Evolutionary conservation across 2,329 filamentous ascomycete genomes (phyloP).

Genomic region (Exserohilum rostratum): DNA sequence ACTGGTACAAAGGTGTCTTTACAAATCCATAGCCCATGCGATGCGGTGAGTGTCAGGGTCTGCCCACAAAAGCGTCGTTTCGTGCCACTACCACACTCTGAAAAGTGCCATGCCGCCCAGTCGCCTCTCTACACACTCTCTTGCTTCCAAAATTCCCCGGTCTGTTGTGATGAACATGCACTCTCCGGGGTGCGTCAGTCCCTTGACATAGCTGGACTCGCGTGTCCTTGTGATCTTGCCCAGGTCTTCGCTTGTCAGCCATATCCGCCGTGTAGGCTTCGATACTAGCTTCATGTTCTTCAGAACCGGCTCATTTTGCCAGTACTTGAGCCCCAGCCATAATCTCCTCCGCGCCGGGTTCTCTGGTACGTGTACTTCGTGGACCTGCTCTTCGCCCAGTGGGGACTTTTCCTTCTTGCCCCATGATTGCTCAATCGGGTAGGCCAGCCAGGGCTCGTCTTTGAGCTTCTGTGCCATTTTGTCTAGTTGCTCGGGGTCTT

Average conservation of each 20-base stretch:
- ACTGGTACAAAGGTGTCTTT: conserved; percentile 10
- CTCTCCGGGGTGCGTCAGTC: conserved; percentile 78
- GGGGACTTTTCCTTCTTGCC: conserved; percentile 10
- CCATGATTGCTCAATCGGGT: conserved; percentile 18
- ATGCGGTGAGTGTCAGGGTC: background rate
- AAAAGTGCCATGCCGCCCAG: conserved; percentile 82
- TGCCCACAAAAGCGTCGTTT: background rate
- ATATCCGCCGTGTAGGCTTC: conserved; percentile 76
- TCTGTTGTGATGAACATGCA: conserved; percentile 81
- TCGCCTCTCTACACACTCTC: conserved; percentile 81
- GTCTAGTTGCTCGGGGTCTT: conserved; percentile 35
- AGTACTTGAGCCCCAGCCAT: conserved; percentile 92
- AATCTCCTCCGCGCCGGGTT: conserved; percentile 78
- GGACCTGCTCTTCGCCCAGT: conserved; percentile 27
- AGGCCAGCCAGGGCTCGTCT: conserved; percentile 52
- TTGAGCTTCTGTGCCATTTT: conserved; percentile 40
- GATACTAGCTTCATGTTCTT: conserved; percentile 69
- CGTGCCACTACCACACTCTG: conserved; percentile 58
- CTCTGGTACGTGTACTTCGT: conserved; percentile 39
- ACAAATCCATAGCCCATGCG: conserved; percentile 7
- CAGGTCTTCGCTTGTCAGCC: conserved; percentile 67
- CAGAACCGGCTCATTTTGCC: conserved; percentile 80
- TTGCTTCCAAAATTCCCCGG: conserved; percentile 76
- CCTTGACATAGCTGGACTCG: conserved; percentile 69
- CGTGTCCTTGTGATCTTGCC: conserved; percentile 71